Base-by-base conservation (phyloP, 2,329 filamentous ascomycete species). In the Nannizziopsis barbatae region DNA sequence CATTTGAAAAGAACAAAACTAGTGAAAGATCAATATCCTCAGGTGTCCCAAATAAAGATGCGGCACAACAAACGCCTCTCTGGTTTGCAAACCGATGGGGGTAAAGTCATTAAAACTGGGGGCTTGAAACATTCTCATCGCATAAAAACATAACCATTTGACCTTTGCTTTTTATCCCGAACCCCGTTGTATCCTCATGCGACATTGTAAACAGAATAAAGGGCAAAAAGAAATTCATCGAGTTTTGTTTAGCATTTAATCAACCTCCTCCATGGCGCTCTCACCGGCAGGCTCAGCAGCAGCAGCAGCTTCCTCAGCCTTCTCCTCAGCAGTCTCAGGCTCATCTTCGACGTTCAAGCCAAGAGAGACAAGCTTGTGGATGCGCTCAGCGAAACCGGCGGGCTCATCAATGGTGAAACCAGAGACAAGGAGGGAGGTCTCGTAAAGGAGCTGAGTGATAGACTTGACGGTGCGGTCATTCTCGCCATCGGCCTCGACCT, bases 351-450 rank as follows among this genome's bases (percentile, higher is more conserved):
- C 86, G 79, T 96, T 95, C 68, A 98, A 77, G 62, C 92, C 92
- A 55, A 98, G 83, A 60, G 90, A 93, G 57, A 98, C 89, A 58
- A 98, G 88, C 84, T 95, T 95, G 86, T 98, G 90, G 70, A 98
- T 96, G 70, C 92, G 90, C 80, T 95, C 89, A 58, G 92, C 88
- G 70, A 96, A 98, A 72, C 86, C 84, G 61, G 92, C 87, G 56
- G 92, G 92, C 80, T 98, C 92, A 53, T 98, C 92, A 62, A 98
- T 96, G 70, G 92, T 96, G 85, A 98, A 98, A 64, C 92, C 92
- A 61, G 92, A 96, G 65, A 96, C 92, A 52, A 98, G 81, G 53
- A 98, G 85, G 37, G 92, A 96, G 59, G 92, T 98, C 83, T 98
- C 92, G 74, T 92, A 98, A 61, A 98, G 84, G 49, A 98, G 84